Base-by-base conservation (phyloP, 2,329 filamentous ascomycete species). In the Monosporascus cannonballus region DNA sequence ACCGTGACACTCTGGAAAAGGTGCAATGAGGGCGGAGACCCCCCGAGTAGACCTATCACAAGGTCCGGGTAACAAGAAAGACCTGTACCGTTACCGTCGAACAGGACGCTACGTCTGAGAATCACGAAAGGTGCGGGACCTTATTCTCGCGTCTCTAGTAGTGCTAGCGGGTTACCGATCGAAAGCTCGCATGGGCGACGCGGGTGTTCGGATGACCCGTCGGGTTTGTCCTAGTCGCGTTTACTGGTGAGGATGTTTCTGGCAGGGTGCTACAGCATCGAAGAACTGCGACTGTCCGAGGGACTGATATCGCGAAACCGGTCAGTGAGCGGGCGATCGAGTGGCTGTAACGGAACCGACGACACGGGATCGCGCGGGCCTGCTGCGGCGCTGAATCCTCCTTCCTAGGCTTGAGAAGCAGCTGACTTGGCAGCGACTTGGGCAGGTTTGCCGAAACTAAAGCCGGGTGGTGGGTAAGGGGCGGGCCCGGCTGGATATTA, bases 1-100 rank as follows among this genome's bases (percentile, higher is more conserved):
- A 73, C 68, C 68, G 54, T 56, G 54, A 58, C 48, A 58, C 52
- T 57, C 51, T 52, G 51, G 49, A 39, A 42, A 55, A 48, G 57
- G 50, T 59, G 56, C 27, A 9, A 30, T 18, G 42, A 45, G 42
- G 42, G 24, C 42, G 15, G 27, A 27, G 25, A 45, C 42, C 42
- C 42, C 24, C 42, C 7, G 24, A 20, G 25, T 11, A 27, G 22
- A 45, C 42, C 39, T 42, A 20, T 20, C 20, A 42, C 39, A 42
- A 42, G 39, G 20, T 42, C 39, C n/a, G 39, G 15, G 39, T 7
- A 45, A 30, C 14, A 45, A 15, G 20, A 45, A 45, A 45, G 24
- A 14, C 24, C 25, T n/a, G 42, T 24, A 4, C 42, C 14, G 24
- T 25, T 45, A 45, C 24, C 41, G 42, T 30, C 14, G 17, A 25